Percentiles rank a stretch among this genome's conserved stretches.
Conservation (phyloP, 805 yeast genomes). For the Cyberlindnera samutprakarnensis region DNA sequence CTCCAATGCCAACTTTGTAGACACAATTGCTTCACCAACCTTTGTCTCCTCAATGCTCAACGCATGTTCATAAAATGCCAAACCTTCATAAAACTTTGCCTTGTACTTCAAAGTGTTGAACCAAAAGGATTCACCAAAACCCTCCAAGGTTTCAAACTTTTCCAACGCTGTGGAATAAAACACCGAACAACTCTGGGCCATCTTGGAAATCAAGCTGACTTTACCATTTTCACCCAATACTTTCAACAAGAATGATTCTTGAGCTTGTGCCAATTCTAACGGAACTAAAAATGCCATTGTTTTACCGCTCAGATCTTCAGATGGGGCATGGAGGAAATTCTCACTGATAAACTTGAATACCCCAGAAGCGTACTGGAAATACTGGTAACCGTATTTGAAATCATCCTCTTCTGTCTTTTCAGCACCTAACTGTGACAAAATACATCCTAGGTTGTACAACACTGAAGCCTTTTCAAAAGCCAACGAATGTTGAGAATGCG, state of each 20-base stretch:
- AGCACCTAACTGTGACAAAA: slow-evolving; percentile 45
- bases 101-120: slow-evolving; percentile 43
- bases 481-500: slow-evolving; percentile 64
- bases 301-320: slow-evolving; percentile 64
- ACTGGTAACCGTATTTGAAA: slow-evolving; percentile 50
- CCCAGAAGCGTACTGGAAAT: slow-evolving; percentile 73
- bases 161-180: slow-evolving; percentile 45
- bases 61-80: slow-evolving; percentile 56
- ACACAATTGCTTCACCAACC: slow-evolving; percentile 73
- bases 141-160: slow-evolving; percentile 26
- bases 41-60: slow-evolving; percentile 48
- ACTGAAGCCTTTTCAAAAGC: slow-evolving; percentile 88
- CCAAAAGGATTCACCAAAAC: slow-evolving; percentile 45
- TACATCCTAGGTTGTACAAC: slow-evolving; percentile 69
- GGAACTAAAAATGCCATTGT: slow-evolving; percentile 56
- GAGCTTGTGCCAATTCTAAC: slow-evolving; percentile 80
- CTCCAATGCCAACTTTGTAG: slow-evolving; percentile 43
- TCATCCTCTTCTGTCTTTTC: slow-evolving; percentile 30
- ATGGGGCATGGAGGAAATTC: slow-evolving; percentile 85
- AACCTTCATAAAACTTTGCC: slow-evolving; percentile 44
- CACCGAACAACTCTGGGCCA: slow-evolving; percentile 55
- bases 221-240: slow-evolving; percentile 40
- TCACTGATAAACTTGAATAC: slow-evolving; percentile 64
- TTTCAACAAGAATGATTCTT: slow-evolving; percentile 69
- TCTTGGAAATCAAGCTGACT: slow-evolving; percentile 56